Evolutionary conservation across 1,284 basidiomycete genomes (phyloP).

Genomic region (Puccinia coronata): DNA sequence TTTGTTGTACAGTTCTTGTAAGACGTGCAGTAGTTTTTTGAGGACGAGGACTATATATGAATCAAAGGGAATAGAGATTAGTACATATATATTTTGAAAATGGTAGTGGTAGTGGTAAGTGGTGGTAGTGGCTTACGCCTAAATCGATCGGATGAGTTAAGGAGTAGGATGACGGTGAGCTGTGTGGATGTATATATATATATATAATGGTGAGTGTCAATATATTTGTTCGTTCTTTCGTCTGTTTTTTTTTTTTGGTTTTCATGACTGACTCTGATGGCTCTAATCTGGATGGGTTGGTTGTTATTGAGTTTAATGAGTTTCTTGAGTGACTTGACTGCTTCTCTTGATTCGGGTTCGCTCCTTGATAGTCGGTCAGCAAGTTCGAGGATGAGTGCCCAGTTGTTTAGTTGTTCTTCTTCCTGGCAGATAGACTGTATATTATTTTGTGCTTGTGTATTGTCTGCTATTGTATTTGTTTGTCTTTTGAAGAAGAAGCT

Average conservation of each 20-base stretch:
- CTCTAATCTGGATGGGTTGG: slow-evolving; percentile 54
- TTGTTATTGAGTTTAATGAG: slow-evolving; percentile 73
- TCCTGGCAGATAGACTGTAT: no score
- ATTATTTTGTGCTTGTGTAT: no score
- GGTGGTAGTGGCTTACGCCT: slow-evolving; percentile 8
- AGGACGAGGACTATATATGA: slow-evolving; percentile 10
- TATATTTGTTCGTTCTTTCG: slow-evolving; percentile 57
- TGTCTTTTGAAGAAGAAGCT: no score
- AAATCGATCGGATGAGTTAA: slow-evolving; percentile 46
- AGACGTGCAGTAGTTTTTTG: slow-evolving; percentile 27
- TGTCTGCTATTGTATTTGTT: no score
- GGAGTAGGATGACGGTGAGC: slow-evolving; percentile 38
- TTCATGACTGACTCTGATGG: slow-evolving; percentile 52
- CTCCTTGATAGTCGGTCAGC: slow-evolving; percentile 68
- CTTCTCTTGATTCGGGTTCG: slow-evolving; percentile 72
- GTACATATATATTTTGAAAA: no score
- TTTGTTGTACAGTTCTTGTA: slow-evolving; percentile 40
- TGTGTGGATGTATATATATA: no score
- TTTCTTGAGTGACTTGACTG: slow-evolving; percentile 69
- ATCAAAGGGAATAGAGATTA: neutral
- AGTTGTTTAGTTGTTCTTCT: neutral
- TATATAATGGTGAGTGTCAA: slow-evolving; percentile 57
- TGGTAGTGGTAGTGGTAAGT: no score
- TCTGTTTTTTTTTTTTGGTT: neutral
- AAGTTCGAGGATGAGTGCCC: neutral